Evolutionary conservation across 2,329 filamentous ascomycete genomes (phyloP), one percentile per base, ranked within the genome.

Genomic region (Talaromyces sp.): DNA sequence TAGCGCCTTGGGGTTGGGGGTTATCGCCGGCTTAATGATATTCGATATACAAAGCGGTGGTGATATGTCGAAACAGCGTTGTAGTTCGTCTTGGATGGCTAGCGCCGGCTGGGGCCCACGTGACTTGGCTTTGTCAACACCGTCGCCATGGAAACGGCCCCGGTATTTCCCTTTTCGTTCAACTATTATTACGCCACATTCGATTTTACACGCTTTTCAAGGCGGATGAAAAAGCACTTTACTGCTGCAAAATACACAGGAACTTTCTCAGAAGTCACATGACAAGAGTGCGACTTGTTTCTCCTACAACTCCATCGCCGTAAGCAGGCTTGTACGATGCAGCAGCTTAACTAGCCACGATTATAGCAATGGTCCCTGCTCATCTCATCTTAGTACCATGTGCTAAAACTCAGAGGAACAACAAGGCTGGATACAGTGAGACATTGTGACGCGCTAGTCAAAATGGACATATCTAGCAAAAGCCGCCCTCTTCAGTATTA

Each of bases 91-190:
- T 51, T 52, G 13, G 53, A 39, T 39, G 33, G 19, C 52, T 62
- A 62, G 60, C 60, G 60, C 17, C 36, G 30, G 36, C 17, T n/a
- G n/a, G 51, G 39, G 1, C 27, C 55, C 60, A 62, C 60, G 60
- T 62, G 60, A 3, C 7, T 28, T 10, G 2, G 55, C 11, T 13
- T 15, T 53, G 57, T 57, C 58, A 62, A 62, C 60, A 62, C n/a
- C n/a, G 60, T 62, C 55, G 57, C 27, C 60, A 62, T 59, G 60
- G 52, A 44, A 59, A 62, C 59, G 30, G 8, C 3, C 15, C 13
- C 49, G 47, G 36, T 42, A 58, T 36, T 61, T 49, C 17, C 6
- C 36, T 39, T 39, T 39, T n/a, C 36, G 17, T 39, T 39, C 36
- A 6, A 17, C 15, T 39, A 15, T 8, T 39, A 17, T 9, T n/a